Percentiles rank a stretch among this genome's conserved stretches.
Evolutionary conservation across 176 grass and related monocot genomes (phyloP).

Genomic region (Phoenix roebelenii): DNA sequence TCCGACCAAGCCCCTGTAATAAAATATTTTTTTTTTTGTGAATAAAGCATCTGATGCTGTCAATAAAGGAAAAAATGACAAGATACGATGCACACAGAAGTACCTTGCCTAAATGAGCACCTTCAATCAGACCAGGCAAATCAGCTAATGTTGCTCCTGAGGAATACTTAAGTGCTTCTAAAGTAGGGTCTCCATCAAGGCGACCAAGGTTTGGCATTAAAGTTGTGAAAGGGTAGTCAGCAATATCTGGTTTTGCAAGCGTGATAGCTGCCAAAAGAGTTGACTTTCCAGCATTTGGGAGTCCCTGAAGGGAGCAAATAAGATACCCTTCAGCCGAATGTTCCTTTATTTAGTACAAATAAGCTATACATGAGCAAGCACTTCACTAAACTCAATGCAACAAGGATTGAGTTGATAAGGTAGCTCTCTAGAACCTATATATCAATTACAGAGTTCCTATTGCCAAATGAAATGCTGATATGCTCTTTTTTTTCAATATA

Average conservation of each 20-base stretch:
- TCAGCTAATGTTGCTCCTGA: conserved; percentile 93
- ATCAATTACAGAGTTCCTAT: too few species aligned
- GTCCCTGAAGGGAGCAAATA: conserved; percentile 45
- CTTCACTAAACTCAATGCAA: too few species aligned
- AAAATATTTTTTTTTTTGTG: not conserved
- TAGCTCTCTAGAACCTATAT: too few species aligned
- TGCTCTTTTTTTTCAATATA: too few species aligned
- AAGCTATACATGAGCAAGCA: not conserved
- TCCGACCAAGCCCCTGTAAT: conserved; percentile 84
- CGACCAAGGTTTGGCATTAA: conserved; percentile 96
- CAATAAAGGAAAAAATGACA: conserved; percentile 8
- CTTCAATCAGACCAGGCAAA: conserved; percentile 90
- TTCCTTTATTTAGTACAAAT: not conserved
- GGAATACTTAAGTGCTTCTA: conserved; percentile 75
- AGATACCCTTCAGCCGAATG: conserved; percentile 5
- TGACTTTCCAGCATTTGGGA: conserved; percentile 99
- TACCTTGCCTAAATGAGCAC: conserved; percentile 94
- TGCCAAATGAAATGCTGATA: too few species aligned
- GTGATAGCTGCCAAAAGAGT: conserved; percentile 90
- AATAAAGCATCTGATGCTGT: not conserved
- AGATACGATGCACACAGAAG: conserved; percentile 8
- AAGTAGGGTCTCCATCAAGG: conserved; percentile 79
- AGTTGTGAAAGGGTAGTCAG: conserved; percentile 93
- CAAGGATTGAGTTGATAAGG: too few species aligned
- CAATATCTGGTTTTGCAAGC: conserved; percentile 90